Evolutionary conservation across 164 flowering plant genomes (phyloP).

Genomic region (Brasenia schreberi): DNA sequence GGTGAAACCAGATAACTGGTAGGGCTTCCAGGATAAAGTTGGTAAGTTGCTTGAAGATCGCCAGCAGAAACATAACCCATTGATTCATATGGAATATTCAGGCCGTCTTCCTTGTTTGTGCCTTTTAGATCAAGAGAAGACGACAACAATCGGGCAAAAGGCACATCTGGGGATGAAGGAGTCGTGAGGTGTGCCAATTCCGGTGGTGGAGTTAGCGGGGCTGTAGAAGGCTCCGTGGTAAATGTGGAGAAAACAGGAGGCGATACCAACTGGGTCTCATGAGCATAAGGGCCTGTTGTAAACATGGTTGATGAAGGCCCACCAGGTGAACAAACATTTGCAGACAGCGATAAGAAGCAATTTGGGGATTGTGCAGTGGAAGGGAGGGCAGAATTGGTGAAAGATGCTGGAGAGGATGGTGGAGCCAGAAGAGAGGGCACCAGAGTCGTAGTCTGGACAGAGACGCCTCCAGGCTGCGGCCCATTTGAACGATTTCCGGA

Average conservation of each 20-base stretch:
- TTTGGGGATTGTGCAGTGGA: conserved; percentile 89
- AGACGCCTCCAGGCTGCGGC: conserved; percentile 39
- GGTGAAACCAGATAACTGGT: conserved; percentile 72
- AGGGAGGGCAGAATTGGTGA: conserved; percentile 75
- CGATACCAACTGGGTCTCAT: conserved; percentile 87
- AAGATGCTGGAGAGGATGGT: conserved; percentile 98
- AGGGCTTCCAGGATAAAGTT: conserved; percentile 84
- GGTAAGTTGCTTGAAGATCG: conserved; percentile 82
- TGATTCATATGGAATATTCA: conserved; percentile 4
- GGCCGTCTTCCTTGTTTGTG: conserved; percentile 20
- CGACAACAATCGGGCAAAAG: conserved; percentile 78
- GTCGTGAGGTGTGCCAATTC: conserved; percentile 86
- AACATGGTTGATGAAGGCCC: conserved; percentile 80
- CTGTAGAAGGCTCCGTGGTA: conserved; percentile 96
- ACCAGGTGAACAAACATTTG: conserved; percentile 51
- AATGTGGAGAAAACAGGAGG: conserved; percentile 97
- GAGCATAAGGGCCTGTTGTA: conserved; percentile 92
- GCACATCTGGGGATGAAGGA: conserved; percentile 99
- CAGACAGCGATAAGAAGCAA: conserved; percentile 64
- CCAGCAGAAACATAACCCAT: conserved; percentile 29
- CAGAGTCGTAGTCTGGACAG: conserved; percentile 42
- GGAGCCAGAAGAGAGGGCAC: conserved; percentile 80
- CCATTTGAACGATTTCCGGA: conserved; percentile 52
- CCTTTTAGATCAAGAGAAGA: conserved; percentile 49
- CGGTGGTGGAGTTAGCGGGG: conserved; percentile 94